Percentiles rank a stretch among this genome's conserved stretches.
These are phyloP conservation scores for Fusarium bulbicola DNA, from an alignment of 2,329 filamentous ascomycete genomes.

Conservation along the genomic window DNA sequence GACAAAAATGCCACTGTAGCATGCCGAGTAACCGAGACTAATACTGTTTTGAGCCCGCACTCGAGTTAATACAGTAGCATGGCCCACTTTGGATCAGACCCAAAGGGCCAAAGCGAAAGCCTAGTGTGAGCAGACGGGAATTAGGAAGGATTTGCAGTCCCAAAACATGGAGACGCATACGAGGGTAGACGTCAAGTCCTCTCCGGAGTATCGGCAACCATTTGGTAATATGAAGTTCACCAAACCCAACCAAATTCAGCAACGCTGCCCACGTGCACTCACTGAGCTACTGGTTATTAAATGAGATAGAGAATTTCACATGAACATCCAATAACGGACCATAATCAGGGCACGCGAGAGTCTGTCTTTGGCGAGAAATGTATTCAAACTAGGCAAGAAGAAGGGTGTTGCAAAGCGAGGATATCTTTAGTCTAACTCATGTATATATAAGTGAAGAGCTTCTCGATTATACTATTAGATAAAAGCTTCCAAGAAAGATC, in stretches of 20 bases:
- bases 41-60: not conserved
- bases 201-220: not conserved
- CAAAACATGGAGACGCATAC: not conserved
- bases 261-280: not conserved
- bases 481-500: rapidly evolving
- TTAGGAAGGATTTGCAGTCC: rapidly evolving
- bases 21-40: not conserved
- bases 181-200: too few species aligned
- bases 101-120: rapidly evolving
- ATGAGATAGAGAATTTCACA: too few species aligned
- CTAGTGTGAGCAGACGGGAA: not conserved
- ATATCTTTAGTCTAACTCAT: not conserved
- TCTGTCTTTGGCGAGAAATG: too few species aligned
- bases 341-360: not conserved
- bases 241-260: not conserved
- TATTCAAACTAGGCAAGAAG: too few species aligned
- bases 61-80: rapidly evolving
- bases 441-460: not conserved
- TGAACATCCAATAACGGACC: not conserved
- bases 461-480: rapidly evolving
- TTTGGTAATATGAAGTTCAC: rapidly evolving
- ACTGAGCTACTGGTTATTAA: not conserved
- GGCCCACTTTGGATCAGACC: not conserved
- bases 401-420: too few species aligned
- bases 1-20: not conserved